Conservation (phyloP, 768 basidiomycete species). For the Leccinum aurantiacum region DNA sequence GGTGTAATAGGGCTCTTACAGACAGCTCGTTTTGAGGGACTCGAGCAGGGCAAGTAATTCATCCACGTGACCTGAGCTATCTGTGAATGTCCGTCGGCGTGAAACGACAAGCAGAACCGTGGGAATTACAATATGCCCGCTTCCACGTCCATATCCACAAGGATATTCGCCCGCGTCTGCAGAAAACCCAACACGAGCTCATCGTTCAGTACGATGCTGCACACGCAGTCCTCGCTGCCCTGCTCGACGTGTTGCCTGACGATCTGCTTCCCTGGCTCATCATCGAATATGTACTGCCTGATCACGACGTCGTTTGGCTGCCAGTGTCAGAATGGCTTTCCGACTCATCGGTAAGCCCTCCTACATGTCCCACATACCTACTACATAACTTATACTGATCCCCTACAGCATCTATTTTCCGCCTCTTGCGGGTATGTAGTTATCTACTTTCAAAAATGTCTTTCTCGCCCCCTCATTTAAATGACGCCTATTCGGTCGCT, state of each 20-base stretch:
- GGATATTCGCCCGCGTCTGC: constrained; percentile 27
- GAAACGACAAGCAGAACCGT: neutral
- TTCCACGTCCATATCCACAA: neutral
- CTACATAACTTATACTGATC: neutral
- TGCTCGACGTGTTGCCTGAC: constrained; percentile 53
- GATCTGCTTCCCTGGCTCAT: constrained; percentile 60
- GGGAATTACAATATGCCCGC: neutral
- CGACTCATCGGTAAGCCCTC: constrained; percentile 51
- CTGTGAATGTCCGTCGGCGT: no score
- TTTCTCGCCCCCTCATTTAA: neutral
- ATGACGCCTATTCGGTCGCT: neutral
- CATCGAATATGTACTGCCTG: constrained; percentile 55
- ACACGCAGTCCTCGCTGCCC: constrained; percentile 41
- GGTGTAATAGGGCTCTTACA: no score
- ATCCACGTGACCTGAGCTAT: no score
- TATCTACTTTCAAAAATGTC: neutral
- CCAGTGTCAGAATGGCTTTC: constrained; percentile 52
- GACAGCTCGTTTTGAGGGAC: no score
- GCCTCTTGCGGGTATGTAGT: constrained; percentile 56
- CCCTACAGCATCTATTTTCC: constrained; percentile 51
- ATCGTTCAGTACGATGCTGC: constrained; percentile 51
- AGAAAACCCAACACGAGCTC: constrained; percentile 48
- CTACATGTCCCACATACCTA: neutral
- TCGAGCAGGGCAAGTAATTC: no score
- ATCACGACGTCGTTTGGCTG: constrained; percentile 49